phyloP scores from a whole-genome alignment of 495 filamentous ascomycete genomes.

The Cairneyella variabilis region DNA sequence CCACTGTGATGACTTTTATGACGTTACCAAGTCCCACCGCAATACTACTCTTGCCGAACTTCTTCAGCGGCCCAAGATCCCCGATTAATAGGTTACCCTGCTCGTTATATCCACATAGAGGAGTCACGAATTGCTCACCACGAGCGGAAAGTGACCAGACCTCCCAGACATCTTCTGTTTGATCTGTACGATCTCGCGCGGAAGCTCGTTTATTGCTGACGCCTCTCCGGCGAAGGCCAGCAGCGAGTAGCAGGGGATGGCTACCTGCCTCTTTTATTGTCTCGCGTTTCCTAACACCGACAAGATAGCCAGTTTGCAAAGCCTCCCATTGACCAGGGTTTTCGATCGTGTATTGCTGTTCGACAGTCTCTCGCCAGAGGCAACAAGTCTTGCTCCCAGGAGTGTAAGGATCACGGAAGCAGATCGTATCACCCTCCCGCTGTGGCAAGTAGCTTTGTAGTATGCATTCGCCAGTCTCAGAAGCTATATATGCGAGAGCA shows the following conservation, averaged over 20 bases:
- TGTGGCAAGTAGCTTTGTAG: conserved; percentile 53
- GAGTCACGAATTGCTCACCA: conserved; percentile 28
- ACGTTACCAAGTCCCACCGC: conserved; percentile 65
- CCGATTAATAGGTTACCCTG: conserved; percentile 51
- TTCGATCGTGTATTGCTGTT: conserved; percentile 32
- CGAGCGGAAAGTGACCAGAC: conserved; percentile 55
- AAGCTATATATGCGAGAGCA: conserved; percentile 48
- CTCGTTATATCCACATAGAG: conserved; percentile 31
- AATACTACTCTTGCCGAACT: conserved; percentile 53
- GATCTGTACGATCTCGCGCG: no score
- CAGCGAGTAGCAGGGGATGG: neutral
- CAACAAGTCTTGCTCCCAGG: conserved; percentile 29
- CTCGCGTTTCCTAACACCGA: conserved; percentile 38
- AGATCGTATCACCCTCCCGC: conserved; percentile 37
- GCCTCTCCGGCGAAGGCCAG: conserved; percentile 15
- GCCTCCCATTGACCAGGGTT: conserved; percentile 49
- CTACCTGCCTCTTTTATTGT: neutral
- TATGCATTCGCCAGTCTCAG: conserved; percentile 48
- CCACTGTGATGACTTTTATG: conserved; percentile 60
- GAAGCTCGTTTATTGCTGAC: neutral
- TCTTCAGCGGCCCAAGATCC: conserved; percentile 53
- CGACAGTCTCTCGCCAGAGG: conserved; percentile 38
- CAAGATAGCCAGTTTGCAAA: conserved; percentile 42
- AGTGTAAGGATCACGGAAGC: conserved; percentile 30
- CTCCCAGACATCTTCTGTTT: conserved; percentile 52